Base-by-base conservation (phyloP, 192 early-diverging fungal genomes). In the Diversispora epigaea region DNA sequence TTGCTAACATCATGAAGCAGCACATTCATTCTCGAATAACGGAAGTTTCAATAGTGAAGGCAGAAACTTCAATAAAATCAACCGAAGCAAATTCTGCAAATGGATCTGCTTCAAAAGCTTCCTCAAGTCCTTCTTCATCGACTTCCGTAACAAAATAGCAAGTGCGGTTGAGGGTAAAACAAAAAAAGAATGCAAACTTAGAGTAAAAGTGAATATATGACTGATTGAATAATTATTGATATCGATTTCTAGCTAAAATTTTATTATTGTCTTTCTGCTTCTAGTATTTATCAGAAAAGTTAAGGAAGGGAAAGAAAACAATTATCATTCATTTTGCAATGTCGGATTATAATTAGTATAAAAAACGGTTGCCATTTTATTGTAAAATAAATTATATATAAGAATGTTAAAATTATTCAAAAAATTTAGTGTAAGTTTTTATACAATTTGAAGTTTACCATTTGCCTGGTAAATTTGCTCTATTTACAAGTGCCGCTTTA, bases 401-500 rank as follows among this genome's bases (percentile, higher is more conserved):
- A 2, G 2, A 32, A 32, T 32, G 0, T 32, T 32, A 32, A 32
- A 32, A 32, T 56, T 56, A 4, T 56, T 56, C 55, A 56, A 15
- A 55, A n/a, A 56, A 56, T 56, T 19, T 19, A 56, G 9, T n/a
- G n/a, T 55, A n/a, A 6, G 19, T 55, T 15, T 55, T 55, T n/a
- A n/a, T 55, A 61, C 15, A 32, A 61, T 44, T 9, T 47, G 21
- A 21, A 66, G 15, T 21, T 74, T 65, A 75, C 73, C 73, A 86
- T 73, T 86, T 86, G 56, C 80, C 61, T 25, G 76, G 78, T 71
- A 89, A 85, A 80, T 92, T 92, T 9, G 90, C 88, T 67, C 96
- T 85, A 84, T 95, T 96, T 19, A 87, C 86, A 75, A 97, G 76
- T 5, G 93, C 95, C 63, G 81, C 72, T 80, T 94, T 95, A 78